These are phyloP conservation scores for Grifola frondosa DNA, from an alignment of 1,284 basidiomycete genomes.

Conservation along the genomic window DNA sequence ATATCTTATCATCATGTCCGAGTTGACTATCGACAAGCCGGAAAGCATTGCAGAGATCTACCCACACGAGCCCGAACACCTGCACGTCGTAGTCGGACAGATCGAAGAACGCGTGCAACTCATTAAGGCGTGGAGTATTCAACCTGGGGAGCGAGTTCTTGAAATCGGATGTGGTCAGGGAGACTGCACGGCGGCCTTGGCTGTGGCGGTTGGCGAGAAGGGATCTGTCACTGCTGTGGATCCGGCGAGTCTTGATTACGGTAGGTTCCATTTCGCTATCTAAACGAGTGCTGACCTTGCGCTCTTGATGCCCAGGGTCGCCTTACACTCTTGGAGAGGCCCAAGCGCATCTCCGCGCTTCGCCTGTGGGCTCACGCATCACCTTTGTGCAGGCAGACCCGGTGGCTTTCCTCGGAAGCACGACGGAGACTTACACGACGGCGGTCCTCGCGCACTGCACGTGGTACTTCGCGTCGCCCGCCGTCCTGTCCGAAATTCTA, in stretches of 20 bases:
- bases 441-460: slow-evolving; percentile 40
- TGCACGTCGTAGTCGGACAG: slow-evolving; percentile 24
- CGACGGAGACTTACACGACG: slow-evolving; percentile 31
- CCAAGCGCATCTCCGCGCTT: slow-evolving; percentile 35
- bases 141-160: slow-evolving; percentile 32
- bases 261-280: slow-evolving; percentile 22
- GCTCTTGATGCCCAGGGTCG: slow-evolving; percentile 29
- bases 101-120: slow-evolving; percentile 39
- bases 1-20: too few species aligned
- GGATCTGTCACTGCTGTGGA: slow-evolving; percentile 43
- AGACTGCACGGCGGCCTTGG: slow-evolving; percentile 41
- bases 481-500: slow-evolving; percentile 35
- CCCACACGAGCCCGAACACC: slow-evolving; percentile 12
- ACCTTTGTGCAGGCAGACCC: slow-evolving; percentile 37
- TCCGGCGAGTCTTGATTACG: slow-evolving; percentile 40
- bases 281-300: too few species aligned
- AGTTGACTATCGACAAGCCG: slow-evolving; percentile 11
- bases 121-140: slow-evolving; percentile 34
- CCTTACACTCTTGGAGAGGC: slow-evolving; percentile 42
- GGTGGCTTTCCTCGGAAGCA: slow-evolving; percentile 29
- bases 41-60: slow-evolving; percentile 19
- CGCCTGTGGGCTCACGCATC: slow-evolving; percentile 37
- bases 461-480: slow-evolving; percentile 43
- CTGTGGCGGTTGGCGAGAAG: slow-evolving; percentile 34
- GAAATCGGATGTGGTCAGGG: slow-evolving; percentile 47